Base-by-base conservation (phyloP, 2,329 filamentous ascomycete genomes). In the Cyphellophora attinorum region DNA sequence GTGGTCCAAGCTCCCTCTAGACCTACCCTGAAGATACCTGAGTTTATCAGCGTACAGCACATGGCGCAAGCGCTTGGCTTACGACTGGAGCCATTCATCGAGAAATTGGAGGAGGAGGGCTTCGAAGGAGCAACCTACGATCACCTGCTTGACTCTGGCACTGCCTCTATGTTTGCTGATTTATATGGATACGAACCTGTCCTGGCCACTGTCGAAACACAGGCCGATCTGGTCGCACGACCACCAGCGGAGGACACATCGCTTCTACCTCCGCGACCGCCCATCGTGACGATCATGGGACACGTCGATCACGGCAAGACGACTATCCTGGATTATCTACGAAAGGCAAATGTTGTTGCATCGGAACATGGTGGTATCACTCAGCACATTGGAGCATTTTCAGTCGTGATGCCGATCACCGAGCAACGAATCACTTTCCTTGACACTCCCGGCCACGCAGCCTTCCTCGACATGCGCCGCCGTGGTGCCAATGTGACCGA, bases 241-340 rank as follows among this genome's bases (percentile, higher is more conserved):
- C 79, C 85, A 2, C 63, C 70, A 16, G 74, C 76, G 6, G 77
- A 78, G 50, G 84, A 89, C 55, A 71, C 66, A 31, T 75, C 81
- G 0, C 12, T 35, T 8, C 60, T 95, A 5, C 85, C 86, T 2
- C 59, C 66, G 19, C 76, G 93, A 11, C 89, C 91, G 5, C 93
- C 91, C 0, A 85, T 98, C 21, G 88, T 98, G 25, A 96, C 93
- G 1, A 98, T 98, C 52, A 98, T 98, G 93, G 91, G 91, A 2
- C 91, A 98, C 46, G 91, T 98, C 49, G 93, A 98, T 55, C 91
- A 98, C 57, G 91, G 91, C 35, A 98, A 98, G 65, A 98, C 91
- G 1, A 98, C 93, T 0, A 78, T 98, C 27, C 68, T 98, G 6
- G 91, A 98, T 55, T 96, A 80, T 62, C 67, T 98, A 29, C 82